phyloP scores from a whole-genome alignment of 495 filamentous ascomycete species.

The Podospora didyma region DNA sequence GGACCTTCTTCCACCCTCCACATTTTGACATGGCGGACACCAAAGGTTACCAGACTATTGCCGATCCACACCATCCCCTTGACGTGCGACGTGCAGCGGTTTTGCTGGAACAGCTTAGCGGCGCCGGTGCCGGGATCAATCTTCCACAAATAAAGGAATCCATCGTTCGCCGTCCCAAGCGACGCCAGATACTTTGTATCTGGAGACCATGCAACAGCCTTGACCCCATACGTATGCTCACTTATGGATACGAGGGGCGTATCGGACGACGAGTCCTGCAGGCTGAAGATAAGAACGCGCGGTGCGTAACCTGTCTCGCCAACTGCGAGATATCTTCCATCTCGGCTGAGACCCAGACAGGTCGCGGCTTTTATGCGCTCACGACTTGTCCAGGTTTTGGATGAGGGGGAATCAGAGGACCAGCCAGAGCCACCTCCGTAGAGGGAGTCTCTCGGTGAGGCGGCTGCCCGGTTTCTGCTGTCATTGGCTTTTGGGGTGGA shows the following conservation, averaged over 20 bases:
- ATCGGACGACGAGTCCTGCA: slow-evolving; percentile 72
- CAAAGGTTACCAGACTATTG: slow-evolving; percentile 56
- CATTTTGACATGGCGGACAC: slow-evolving; percentile 87
- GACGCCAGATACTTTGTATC: slow-evolving; percentile 86
- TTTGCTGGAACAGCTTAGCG: slow-evolving; percentile 84
- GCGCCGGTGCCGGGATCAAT: slow-evolving; percentile 78
- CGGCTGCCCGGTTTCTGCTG: slow-evolving; percentile 53
- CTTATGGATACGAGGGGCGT: slow-evolving; percentile 77
- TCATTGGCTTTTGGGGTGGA: slow-evolving; percentile 65
- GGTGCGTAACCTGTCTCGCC: slow-evolving; percentile 96
- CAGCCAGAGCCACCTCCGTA: slow-evolving; percentile 38
- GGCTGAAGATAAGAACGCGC: slow-evolving; percentile 83
- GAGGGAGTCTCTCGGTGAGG: slow-evolving; percentile 53
- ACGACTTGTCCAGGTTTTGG: slow-evolving; percentile 73
- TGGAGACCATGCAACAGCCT: slow-evolving; percentile 81
- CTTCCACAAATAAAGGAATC: slow-evolving; percentile 89
- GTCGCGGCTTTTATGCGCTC: slow-evolving; percentile 94
- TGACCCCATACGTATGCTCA: slow-evolving; percentile 88
- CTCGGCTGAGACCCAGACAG: slow-evolving; percentile 85
- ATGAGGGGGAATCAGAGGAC: slow-evolving; percentile 59
- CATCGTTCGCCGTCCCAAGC: slow-evolving; percentile 83
- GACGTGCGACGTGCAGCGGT: slow-evolving; percentile 84
- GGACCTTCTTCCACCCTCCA: slow-evolving; percentile 74
- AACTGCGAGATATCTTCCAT: slow-evolving; percentile 84
- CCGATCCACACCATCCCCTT: slow-evolving; percentile 88